Evolutionary conservation across 2,329 filamentous ascomycete genomes (phyloP).

Genomic region (Colletotrichum scovillei): DNA sequence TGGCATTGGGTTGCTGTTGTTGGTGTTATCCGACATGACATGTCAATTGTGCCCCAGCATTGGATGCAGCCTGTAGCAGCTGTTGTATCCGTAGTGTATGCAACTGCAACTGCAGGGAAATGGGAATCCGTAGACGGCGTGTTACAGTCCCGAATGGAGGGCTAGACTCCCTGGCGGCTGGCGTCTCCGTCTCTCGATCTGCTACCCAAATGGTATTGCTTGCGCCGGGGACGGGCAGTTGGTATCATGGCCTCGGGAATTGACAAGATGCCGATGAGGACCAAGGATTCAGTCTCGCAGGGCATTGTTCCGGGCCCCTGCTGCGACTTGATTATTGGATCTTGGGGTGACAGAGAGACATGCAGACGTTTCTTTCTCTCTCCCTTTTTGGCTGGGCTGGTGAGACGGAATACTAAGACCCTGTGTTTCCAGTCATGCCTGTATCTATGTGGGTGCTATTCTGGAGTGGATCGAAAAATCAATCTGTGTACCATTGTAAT

Average conservation of each 20-base stretch:
- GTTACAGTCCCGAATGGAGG: neutral
- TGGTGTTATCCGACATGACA: neutral
- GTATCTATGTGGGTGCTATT: neutral
- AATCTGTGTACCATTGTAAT: neutral
- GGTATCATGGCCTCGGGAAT: constrained; percentile 10
- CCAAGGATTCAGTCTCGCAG: constrained; percentile 4
- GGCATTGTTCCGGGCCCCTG: constrained; percentile 20
- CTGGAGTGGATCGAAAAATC: neutral
- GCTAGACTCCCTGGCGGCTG: neutral
- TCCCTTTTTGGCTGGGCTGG: neutral
- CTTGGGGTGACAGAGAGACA: neutral
- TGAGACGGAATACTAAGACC: neutral
- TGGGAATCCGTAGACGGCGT: neutral
- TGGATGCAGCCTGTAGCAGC: neutral
- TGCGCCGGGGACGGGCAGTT: neutral
- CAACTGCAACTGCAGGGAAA: neutral
- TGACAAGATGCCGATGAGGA: constrained; percentile 27
- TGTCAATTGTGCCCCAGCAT: neutral
- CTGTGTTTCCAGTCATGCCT: neutral
- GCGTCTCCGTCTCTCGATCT: neutral
- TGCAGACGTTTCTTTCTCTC: neutral
- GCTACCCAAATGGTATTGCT: neutral
- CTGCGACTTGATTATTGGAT: neutral
- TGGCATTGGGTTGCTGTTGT: neutral
- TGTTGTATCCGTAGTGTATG: neutral